Percentiles rank a stretch among this genome's conserved stretches.
Conservation (phyloP, 805 yeast genomes). For the Candida wancherniae region DNA sequence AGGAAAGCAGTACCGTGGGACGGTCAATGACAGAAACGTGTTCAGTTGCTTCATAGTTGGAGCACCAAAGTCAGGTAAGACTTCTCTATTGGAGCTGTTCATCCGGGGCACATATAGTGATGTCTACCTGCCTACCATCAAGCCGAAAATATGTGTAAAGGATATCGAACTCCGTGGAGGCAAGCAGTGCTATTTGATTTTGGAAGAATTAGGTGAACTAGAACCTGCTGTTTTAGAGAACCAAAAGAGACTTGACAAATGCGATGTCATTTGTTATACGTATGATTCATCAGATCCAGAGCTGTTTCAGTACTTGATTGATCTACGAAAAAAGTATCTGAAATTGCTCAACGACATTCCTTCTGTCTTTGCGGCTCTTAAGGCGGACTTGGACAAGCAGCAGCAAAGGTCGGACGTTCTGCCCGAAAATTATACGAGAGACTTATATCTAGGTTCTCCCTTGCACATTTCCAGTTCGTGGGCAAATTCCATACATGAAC, state of each 20-base stretch:
- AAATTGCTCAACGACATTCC: slow-evolving; percentile 64
- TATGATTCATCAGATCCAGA: slow-evolving; percentile 97
- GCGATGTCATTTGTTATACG: slow-evolving; percentile 85
- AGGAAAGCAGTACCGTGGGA: slow-evolving; percentile 56
- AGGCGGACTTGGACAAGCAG: slow-evolving; percentile 93
- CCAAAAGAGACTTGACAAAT: slow-evolving; percentile 61
- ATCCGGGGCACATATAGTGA: slow-evolving; percentile 69
- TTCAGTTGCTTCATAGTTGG: slow-evolving; percentile 89
- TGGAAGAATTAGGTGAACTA: slow-evolving; percentile 85
- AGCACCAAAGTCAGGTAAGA: slow-evolving; percentile 80
- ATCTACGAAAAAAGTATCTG: slow-evolving; percentile 57
- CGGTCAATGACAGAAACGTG: slow-evolving; percentile 78
- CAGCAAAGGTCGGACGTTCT: slow-evolving; percentile 83
- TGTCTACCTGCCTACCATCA: slow-evolving; percentile 73
- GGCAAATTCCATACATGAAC: slow-evolving; percentile 80
- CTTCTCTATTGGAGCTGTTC: slow-evolving; percentile 78
- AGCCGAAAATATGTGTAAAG: slow-evolving; percentile 79
- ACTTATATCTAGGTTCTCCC: slow-evolving; percentile 68
- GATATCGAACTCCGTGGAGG: slow-evolving; percentile 94
- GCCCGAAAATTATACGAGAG: slow-evolving; percentile 81
- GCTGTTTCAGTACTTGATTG: slow-evolving; percentile 77
- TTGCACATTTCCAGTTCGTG: slow-evolving; percentile 87
- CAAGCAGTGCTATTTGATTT: slow-evolving; percentile 84
- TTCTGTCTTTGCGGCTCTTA: slow-evolving; percentile 80
- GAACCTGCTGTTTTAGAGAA: slow-evolving; percentile 81